Conservation (phyloP, 1,284 basidiomycete genomes). For the Irpex sp. region DNA sequence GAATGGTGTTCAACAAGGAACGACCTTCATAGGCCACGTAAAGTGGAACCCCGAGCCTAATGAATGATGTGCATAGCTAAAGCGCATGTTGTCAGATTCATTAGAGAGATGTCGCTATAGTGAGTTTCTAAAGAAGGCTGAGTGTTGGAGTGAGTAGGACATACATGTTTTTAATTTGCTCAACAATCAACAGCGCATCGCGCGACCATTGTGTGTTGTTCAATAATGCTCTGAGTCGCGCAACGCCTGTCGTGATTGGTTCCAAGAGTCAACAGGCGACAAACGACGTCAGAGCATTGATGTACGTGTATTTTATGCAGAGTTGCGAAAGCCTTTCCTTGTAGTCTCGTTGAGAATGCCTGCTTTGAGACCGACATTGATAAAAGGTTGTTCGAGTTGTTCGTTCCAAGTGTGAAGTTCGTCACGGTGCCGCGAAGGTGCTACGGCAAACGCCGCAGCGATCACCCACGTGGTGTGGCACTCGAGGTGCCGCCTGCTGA, state of each 20-base stretch:
- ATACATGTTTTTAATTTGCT: not conserved
- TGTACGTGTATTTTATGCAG: not conserved
- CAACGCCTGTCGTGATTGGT: not conserved
- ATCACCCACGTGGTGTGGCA: slow-evolving; percentile 1
- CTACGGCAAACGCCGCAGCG: not conserved
- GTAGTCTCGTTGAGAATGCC: no score
- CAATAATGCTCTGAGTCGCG: not conserved
- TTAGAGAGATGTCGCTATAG: not conserved
- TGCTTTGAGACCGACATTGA: no score
- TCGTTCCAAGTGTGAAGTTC: not conserved
- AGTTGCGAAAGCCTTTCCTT: no score
- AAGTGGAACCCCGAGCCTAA: no score
- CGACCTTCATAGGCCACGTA: no score
- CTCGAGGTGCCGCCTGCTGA: not conserved
- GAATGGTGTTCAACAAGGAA: no score
- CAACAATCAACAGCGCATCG: not conserved
- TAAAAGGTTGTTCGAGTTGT: no score
- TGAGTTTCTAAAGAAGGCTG: not conserved
- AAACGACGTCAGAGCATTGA: not conserved
- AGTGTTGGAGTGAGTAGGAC: not conserved
- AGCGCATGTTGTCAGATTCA: not conserved
- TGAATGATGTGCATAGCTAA: no score
- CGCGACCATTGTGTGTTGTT: not conserved
- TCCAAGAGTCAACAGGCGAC: not conserved
- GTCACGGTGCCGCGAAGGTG: not conserved